Percentiles rank a stretch among this genome's conserved stretches.
phyloP scores from a whole-genome alignment of 495 filamentous ascomycete genomes.

The Polyplosphaeria fusca region DNA sequence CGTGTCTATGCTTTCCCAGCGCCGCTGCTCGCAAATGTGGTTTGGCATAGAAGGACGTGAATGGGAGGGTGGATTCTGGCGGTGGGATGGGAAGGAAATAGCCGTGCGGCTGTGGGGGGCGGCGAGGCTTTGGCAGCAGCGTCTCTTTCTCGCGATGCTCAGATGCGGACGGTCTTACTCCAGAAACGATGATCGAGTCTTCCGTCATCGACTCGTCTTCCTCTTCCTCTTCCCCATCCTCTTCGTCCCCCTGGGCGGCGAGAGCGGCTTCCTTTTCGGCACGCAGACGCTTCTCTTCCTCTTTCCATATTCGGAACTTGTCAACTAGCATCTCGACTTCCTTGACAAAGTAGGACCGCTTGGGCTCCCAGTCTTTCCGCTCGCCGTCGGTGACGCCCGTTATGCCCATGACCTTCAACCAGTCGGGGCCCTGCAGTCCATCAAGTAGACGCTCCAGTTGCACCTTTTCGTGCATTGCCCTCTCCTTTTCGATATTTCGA shows the following conservation, averaged over 20 bases:
- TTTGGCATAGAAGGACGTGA: constrained; percentile 81
- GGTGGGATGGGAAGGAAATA: constrained; percentile 21
- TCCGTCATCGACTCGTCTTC: constrained; percentile 29
- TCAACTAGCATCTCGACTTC: constrained; percentile 76
- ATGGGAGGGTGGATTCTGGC: constrained; percentile 56
- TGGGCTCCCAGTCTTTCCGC: constrained; percentile 81
- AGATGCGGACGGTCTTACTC: constrained; percentile 1
- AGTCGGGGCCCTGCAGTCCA: constrained; percentile 84
- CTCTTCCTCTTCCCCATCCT: constrained; percentile 38
- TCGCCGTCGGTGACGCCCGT: constrained; percentile 76
- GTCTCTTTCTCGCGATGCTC: constrained; percentile 33
- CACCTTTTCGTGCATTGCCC: constrained; percentile 86
- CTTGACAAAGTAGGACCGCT: constrained; percentile 74
- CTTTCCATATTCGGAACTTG: constrained; percentile 83
- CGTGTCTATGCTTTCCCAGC: constrained; percentile 57
- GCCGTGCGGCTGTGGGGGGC: constrained; percentile 26
- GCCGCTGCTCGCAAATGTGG: constrained; percentile 73
- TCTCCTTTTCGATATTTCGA: constrained; percentile 87
- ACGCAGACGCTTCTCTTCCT: constrained; percentile 82
- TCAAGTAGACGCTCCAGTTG: constrained; percentile 82
- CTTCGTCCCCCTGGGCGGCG: constrained; percentile 38
- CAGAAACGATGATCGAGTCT: neutral
- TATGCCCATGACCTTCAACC: constrained; percentile 92
- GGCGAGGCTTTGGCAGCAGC: constrained; percentile 28
- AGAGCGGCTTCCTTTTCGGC: constrained; percentile 60